Evolutionary conservation across 1,284 basidiomycete genomes (phyloP).

Genomic region (Pyrrhoderma noxium): DNA sequence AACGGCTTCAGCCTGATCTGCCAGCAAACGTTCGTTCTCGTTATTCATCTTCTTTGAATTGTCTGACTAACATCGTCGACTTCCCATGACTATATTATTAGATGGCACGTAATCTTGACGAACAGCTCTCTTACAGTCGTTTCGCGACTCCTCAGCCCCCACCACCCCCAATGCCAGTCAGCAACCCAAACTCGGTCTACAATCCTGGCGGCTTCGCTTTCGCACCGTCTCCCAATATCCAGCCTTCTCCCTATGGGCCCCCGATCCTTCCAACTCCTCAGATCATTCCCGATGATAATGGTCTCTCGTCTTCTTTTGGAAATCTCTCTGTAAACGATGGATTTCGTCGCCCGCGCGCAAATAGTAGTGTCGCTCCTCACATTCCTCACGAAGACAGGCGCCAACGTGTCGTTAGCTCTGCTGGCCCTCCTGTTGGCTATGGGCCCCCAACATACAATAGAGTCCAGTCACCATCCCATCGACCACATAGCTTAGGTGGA

Average conservation of each 20-base stretch:
- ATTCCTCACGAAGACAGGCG: not conserved
- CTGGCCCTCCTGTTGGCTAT: conserved; percentile 6
- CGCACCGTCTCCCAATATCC: conserved; percentile 20
- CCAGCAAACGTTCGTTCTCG: conserved; percentile 54
- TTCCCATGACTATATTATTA: too few species aligned
- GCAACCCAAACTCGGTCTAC: conserved; percentile 14
- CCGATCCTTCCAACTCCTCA: conserved; percentile 20
- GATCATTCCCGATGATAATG: conserved; percentile 23
- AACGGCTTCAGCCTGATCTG: conserved; percentile 51
- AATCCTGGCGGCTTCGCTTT: conserved; percentile 21
- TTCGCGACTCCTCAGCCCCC: conserved; percentile 16
- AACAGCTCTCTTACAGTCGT: conserved; percentile 29
- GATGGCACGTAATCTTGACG: conserved; percentile 60
- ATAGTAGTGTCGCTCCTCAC: not conserved
- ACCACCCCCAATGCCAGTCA: not conserved
- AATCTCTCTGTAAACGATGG: conserved; percentile 2
- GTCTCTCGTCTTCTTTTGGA: conserved; percentile 15
- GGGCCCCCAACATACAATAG: not conserved
- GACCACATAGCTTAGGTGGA: conserved; percentile 23
- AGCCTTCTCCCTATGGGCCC: conserved; percentile 19
- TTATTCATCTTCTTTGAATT: conserved; percentile 11
- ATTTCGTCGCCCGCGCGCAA: not conserved
- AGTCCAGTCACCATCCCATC: conserved; percentile 13
- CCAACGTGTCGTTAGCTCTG: not conserved
- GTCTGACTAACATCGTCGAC: too few species aligned